A percentile compares a stretch with the other conserved stretches of the same genome.
These are phyloP conservation scores for Sclerotiophoma versabilis DNA, from an alignment of 2,329 filamentous ascomycete species.

Conservation along the genomic window DNA sequence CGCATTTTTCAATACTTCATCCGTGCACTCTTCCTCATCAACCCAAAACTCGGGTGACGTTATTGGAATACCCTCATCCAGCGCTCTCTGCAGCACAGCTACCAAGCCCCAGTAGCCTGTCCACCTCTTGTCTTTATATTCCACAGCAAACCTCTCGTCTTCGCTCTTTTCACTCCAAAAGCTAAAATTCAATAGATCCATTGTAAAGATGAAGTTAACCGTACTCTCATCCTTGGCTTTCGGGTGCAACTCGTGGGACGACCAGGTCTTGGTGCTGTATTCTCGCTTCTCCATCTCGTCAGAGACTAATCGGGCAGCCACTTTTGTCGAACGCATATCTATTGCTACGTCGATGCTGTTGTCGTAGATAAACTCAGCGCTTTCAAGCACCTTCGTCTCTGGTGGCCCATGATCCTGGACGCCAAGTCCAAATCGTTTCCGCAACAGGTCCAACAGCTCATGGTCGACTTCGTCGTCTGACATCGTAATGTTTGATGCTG, in stretches of 20 bases:
- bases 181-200: constrained; percentile 96
- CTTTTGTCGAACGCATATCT: constrained; percentile 81
- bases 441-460: constrained; percentile 84
- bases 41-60: constrained; percentile 89
- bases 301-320: constrained; percentile 80
- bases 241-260: constrained; percentile 87
- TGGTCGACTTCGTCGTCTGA: constrained; percentile 91
- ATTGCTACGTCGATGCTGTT: constrained; percentile 93
- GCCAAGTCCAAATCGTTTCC: constrained; percentile 75
- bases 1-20: constrained; percentile 75
- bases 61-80: constrained; percentile 91
- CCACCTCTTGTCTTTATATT: constrained; percentile 82
- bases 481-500: constrained; percentile 60
- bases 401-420: constrained; percentile 63
- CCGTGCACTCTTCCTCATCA: constrained; percentile 75
- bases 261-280: constrained; percentile 88
- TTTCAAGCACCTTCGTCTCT: constrained; percentile 81
- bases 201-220: constrained; percentile 92
- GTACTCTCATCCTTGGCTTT: constrained; percentile 79
- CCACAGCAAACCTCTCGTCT: constrained; percentile 79
- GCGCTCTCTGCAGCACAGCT: constrained; percentile 81
- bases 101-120: constrained; percentile 97
- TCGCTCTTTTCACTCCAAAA: constrained; percentile 85
- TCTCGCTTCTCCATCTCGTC: constrained; percentile 80
- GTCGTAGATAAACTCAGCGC: constrained; percentile 86